Conservation (phyloP, 2,329 filamentous ascomycete species). For the Ampelomyces quisqualis region DNA sequence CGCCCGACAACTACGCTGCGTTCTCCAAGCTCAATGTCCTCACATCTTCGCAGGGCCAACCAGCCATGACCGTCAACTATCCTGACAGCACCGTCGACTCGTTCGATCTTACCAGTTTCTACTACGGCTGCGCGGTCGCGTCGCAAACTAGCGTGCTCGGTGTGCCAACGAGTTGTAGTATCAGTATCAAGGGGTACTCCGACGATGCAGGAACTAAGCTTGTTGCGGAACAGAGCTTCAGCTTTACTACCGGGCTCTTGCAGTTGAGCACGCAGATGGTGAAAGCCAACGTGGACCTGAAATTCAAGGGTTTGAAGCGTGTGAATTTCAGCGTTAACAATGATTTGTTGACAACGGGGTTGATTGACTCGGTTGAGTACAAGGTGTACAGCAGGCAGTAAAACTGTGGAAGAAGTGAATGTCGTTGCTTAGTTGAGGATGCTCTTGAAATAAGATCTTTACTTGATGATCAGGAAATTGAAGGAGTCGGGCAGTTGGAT, state of each 20-base stretch:
- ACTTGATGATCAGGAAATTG: neutral
- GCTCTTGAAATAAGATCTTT: no score
- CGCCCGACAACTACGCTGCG: conserved; percentile 2
- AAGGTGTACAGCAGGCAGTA: conserved; percentile 1
- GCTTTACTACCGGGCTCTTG: neutral
- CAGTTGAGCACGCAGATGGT: conserved; percentile 6
- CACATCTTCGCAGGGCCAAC: conserved; percentile 3
- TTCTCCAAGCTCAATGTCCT: neutral
- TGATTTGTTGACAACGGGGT: neutral
- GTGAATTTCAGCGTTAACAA: conserved; percentile 3
- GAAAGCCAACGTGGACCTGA: neutral
- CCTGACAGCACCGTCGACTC: conserved; percentile 2
- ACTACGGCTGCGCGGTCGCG: conserved; percentile 1
- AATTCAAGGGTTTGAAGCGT: conserved; percentile 7
- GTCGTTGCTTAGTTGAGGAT: no score
- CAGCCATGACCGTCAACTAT: conserved; percentile 2
- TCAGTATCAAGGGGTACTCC: conserved; percentile 3
- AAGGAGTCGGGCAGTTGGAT: no score
- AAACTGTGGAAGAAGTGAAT: no score
- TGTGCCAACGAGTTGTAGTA: conserved; percentile 1
- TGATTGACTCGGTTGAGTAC: conserved; percentile 9
- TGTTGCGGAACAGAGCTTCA: conserved; percentile 3
- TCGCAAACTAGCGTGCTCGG: neutral
- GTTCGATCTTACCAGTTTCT: conserved; percentile 6
- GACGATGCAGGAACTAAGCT: conserved; percentile 1